These are phyloP conservation scores for Pseudocercospora vitis DNA, from an alignment of 2,329 filamentous ascomycete species.

Conservation along the genomic window DNA sequence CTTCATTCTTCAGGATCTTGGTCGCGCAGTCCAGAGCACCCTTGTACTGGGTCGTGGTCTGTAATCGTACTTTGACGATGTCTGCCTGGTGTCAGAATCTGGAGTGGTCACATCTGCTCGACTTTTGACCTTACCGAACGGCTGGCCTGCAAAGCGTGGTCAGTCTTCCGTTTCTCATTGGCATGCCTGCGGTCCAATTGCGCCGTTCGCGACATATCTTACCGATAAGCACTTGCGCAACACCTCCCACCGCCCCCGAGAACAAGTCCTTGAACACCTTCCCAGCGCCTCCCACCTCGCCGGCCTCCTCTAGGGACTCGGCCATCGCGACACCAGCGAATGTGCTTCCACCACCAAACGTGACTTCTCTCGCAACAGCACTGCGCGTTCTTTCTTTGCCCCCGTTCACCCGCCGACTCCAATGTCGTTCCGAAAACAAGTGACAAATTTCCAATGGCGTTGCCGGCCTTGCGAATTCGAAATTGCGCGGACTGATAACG, in stretches of 20 bases:
- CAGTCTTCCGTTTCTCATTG: conserved; percentile 29
- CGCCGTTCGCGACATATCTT: conserved; percentile 37
- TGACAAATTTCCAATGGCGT: background rate
- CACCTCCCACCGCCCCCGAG: conserved; percentile 83
- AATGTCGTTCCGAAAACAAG: background rate
- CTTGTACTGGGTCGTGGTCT: conserved; percentile 80
- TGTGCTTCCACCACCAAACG: too few species aligned
- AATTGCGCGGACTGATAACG: conserved; percentile 1
- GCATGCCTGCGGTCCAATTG: background rate
- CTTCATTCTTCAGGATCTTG: conserved; percentile 84
- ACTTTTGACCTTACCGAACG: conserved; percentile 55
- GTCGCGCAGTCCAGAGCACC: conserved; percentile 77
- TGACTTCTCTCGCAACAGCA: background rate
- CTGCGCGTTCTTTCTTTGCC: too few species aligned
- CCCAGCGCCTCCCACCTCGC: conserved; percentile 40
- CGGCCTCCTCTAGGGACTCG: conserved; percentile 43
- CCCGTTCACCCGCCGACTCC: background rate
- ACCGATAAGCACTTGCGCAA: conserved; percentile 94
- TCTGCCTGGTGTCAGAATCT: conserved; percentile 51
- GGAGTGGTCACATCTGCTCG: background rate
- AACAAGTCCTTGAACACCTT: conserved; percentile 82
- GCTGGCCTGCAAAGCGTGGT: conserved; percentile 53
- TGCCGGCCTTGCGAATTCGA: background rate
- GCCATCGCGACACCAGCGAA: conserved; percentile 35
- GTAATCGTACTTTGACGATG: conserved; percentile 95